Conservation (phyloP, 83 land plant species). For the Larix sibirica region DNA sequence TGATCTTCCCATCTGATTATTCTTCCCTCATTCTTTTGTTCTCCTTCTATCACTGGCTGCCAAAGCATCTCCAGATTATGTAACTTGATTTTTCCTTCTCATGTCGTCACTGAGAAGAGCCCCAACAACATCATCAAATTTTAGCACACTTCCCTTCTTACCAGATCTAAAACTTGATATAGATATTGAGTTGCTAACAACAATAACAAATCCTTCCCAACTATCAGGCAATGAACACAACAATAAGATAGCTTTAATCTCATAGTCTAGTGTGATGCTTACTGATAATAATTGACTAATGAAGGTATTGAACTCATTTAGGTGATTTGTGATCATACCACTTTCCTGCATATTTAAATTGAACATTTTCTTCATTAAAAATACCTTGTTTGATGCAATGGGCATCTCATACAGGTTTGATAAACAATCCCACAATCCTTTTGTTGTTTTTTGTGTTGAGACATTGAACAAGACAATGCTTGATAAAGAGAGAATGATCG, state of each 20-base stretch:
- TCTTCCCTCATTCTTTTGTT: not conserved
- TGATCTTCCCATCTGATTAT: not conserved
- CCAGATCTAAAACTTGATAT: too few relatives aligned
- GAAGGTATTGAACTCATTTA: not conserved
- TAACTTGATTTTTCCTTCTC: not conserved
- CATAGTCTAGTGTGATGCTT: not conserved
- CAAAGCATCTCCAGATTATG: not conserved
- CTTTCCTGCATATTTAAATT: not conserved
- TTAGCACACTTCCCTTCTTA: too few relatives aligned
- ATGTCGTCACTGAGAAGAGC: not conserved
- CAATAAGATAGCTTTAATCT: not conserved
- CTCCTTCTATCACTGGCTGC: not conserved
- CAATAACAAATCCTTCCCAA: too few relatives aligned
- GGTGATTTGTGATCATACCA: not conserved
- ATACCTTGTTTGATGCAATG: not conserved
- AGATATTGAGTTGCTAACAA: too few relatives aligned
- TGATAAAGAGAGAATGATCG: not conserved
- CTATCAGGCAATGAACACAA: not conserved
- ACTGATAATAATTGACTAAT: not conserved
- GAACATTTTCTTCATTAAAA: not conserved
- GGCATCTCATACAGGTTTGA: not conserved
- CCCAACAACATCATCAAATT: too few relatives aligned
- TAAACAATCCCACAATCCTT: not conserved
- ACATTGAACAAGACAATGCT: too few relatives aligned
- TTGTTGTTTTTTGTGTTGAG: not conserved